These are phyloP conservation scores for Xerophyta viscosa DNA, from an alignment of 106 monocot species.

Conservation along the genomic window DNA sequence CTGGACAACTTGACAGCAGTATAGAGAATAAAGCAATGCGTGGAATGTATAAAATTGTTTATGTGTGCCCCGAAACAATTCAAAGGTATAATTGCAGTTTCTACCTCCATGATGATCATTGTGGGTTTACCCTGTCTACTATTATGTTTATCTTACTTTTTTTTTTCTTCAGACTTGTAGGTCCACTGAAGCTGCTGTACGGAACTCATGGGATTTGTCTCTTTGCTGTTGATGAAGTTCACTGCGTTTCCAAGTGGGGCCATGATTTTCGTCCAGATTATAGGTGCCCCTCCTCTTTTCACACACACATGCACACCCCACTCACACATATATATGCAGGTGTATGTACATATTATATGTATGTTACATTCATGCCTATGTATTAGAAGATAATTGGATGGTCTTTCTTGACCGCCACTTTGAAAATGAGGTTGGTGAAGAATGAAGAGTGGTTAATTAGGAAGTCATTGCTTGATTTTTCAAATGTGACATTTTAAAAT, in stretches of 20 bases:
- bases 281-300: conserved; percentile 27
- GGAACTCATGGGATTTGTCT: conserved; percentile 83
- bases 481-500: too few relatives aligned
- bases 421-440: too few relatives aligned
- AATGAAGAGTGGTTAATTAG: too few relatives aligned
- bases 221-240: conserved; percentile 98
- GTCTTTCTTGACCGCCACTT: too few relatives aligned
- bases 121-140: too few relatives aligned
- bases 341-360: too few relatives aligned
- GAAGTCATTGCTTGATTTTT: conserved; percentile 5
- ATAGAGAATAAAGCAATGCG: conserved; percentile 80
- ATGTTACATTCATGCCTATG: too few relatives aligned
- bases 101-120: too few relatives aligned
- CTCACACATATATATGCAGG: too few relatives aligned
- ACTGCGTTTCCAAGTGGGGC: conserved; percentile 98
- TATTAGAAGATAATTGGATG: too few relatives aligned
- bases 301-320: too few relatives aligned
- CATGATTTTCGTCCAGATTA: conserved; percentile 99
- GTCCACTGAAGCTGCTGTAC: conserved; percentile 76
- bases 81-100: conserved; percentile 37
- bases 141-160: too few relatives aligned
- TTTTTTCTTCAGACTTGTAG: conserved; percentile 53
- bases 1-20: conserved; percentile 84
- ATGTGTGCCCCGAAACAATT: conserved; percentile 93
- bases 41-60: conserved; percentile 80